These are phyloP conservation scores for Yamadazyma triangularis DNA, from an alignment of 1,139 yeast species.

Conservation along the genomic window DNA sequence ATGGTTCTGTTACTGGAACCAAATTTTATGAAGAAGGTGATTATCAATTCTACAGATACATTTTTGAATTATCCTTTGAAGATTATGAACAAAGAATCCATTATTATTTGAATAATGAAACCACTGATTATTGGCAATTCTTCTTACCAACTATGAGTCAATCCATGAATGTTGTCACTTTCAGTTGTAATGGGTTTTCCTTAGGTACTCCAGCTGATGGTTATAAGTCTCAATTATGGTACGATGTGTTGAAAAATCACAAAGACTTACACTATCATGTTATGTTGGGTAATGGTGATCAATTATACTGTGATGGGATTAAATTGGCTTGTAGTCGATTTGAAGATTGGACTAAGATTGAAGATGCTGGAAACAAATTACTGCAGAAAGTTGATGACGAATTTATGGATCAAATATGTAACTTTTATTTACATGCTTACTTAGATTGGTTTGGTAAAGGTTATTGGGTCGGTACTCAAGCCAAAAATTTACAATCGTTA, in stretches of 20 bases:
- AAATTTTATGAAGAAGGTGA: slow-evolving; percentile 43
- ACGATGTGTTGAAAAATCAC: slow-evolving; percentile 73
- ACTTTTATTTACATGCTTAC: slow-evolving; percentile 70
- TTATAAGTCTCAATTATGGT: slow-evolving; percentile 80
- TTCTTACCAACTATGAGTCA: slow-evolving; percentile 54
- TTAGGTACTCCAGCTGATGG: slow-evolving; percentile 60
- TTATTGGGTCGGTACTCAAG: slow-evolving; percentile 68
- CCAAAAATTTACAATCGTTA: slow-evolving; percentile 59
- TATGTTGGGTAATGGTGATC: slow-evolving; percentile 98
- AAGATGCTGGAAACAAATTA: slow-evolving; percentile 40
- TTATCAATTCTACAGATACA: slow-evolving; percentile 60
- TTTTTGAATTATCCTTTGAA: slow-evolving; percentile 44
- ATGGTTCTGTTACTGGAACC: slow-evolving; percentile 45
- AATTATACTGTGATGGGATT: slow-evolving; percentile 82
- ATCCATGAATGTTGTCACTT: slow-evolving; percentile 76
- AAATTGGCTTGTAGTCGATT: slow-evolving; percentile 54
- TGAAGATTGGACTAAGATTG: slow-evolving; percentile 63
- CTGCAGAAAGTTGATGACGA: slow-evolving; percentile 36
- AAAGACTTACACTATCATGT: slow-evolving; percentile 67
- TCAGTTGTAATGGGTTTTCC: slow-evolving; percentile 93
- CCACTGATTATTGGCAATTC: slow-evolving; percentile 42
- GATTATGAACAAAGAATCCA: slow-evolving; percentile 54
- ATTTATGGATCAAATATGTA: slow-evolving; percentile 50
- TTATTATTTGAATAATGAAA: slow-evolving; percentile 50
- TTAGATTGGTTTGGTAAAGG: slow-evolving; percentile 88